A percentile compares a stretch with the other conserved stretches of the same genome.
Conservation (phyloP, 345 rosid genomes). For the Syzygium aqueum region DNA sequence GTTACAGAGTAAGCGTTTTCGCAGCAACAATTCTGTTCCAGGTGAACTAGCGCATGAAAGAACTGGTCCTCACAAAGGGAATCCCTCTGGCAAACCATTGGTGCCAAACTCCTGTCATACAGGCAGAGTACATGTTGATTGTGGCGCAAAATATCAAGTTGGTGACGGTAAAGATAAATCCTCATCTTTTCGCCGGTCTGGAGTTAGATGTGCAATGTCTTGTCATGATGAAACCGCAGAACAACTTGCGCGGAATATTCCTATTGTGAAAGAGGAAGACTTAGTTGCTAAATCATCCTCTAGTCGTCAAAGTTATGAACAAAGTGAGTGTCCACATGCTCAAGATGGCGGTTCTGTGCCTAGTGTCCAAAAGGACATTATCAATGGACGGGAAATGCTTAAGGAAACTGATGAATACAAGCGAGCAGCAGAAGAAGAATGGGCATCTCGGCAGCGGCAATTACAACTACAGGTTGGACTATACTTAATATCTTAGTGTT, state of each 20-base stretch:
- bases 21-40: background rate
- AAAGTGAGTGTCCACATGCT: constrained; percentile 3
- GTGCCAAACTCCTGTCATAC: background rate
- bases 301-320: constrained; percentile 1
- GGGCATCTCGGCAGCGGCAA: constrained; percentile 69
- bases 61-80: constrained; percentile 2
- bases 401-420: constrained; percentile 86
- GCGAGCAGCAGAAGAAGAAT: constrained; percentile 73
- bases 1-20: background rate
- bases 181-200: constrained; percentile 5
- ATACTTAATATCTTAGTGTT: background rate
- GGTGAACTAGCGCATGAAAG: constrained; percentile 10
- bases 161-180: background rate
- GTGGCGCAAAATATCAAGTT: constrained; percentile 4
- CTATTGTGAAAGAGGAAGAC: constrained; percentile 6
- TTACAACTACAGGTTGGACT: constrained; percentile 58
- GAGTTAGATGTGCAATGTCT: background rate
- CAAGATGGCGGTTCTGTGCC: constrained; percentile 4
- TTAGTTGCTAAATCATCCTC: constrained; percentile 9
- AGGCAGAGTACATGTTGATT: constrained; percentile 1
- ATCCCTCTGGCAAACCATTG: background rate
- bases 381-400: constrained; percentile 62
- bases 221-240: background rate
- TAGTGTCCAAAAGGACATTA: constrained; percentile 21
- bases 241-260: background rate